Evolutionary conservation across 768 basidiomycete genomes (phyloP).

Genomic region (Ramaria rubella): DNA sequence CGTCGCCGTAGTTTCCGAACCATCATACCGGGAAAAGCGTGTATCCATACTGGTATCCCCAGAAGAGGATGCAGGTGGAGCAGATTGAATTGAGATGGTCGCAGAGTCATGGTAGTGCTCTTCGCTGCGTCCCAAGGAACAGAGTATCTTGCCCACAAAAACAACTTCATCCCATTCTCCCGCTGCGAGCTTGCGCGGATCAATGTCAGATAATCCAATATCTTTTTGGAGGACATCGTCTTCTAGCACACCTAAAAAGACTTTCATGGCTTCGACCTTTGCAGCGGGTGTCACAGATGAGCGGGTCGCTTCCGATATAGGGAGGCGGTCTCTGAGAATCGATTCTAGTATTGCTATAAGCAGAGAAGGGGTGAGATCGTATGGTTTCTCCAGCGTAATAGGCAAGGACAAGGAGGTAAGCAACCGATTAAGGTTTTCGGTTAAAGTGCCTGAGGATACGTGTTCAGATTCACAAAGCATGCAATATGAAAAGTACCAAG

Average conservation of each 20-base stretch:
- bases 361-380: conserved; percentile 65
- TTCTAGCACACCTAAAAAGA: conserved; percentile 69
- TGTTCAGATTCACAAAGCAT: not conserved
- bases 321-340: conserved; percentile 48
- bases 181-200: conserved; percentile 55
- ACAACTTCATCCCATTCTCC: conserved; percentile 64
- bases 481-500: no score
- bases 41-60: conserved; percentile 1
- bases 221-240: conserved; percentile 53
- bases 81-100: not conserved
- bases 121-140: conserved; percentile 50
- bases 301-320: conserved; percentile 33
- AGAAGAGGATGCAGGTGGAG: not conserved
- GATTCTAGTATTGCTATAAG: conserved; percentile 66
- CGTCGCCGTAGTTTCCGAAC: conserved; percentile 10
- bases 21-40: conserved; percentile 5
- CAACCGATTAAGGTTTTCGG: conserved; percentile 38
- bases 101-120: not conserved
- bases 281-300: conserved; percentile 30
- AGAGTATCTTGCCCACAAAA: conserved; percentile 59
- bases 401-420: conserved; percentile 40
- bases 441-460: conserved; percentile 8
- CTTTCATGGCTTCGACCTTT: conserved; percentile 61
- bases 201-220: conserved; percentile 58
- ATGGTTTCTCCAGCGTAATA: conserved; percentile 40